Evolutionary conservation across 2,329 filamentous ascomycete species (phyloP).

Genomic region (Cladosporium sp.): DNA sequence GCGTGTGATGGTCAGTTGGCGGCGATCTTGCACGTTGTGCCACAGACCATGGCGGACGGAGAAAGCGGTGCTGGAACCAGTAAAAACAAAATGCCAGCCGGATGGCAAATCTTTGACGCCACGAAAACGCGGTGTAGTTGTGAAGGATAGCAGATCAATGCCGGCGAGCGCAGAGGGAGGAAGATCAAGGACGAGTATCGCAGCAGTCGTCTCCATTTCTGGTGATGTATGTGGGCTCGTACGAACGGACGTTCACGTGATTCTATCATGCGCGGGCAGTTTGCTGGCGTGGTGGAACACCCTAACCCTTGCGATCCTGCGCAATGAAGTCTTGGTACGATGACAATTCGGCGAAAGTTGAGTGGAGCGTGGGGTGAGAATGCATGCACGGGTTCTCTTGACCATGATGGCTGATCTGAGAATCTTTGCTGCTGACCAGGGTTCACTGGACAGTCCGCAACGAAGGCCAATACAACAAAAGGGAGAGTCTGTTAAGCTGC

Average conservation of each 20-base stretch:
- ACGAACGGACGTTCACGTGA: background rate
- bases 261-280: background rate
- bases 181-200: conserved; percentile 41
- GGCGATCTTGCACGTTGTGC: conserved; percentile 38
- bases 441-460: too few species aligned
- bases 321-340: background rate
- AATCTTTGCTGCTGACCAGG: too few species aligned
- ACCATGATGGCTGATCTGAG: background rate
- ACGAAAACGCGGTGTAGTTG: conserved; percentile 56
- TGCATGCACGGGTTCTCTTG: too few species aligned
- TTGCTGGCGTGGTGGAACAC: background rate
- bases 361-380: background rate
- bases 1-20: conserved; percentile 51
- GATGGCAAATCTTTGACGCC: conserved; percentile 56
- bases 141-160: conserved; percentile 58
- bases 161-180: conserved; percentile 48
- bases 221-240: background rate
- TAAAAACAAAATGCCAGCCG: conserved; percentile 61
- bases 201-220: conserved; percentile 17
- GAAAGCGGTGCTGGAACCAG: conserved; percentile 53
- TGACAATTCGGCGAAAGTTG: conserved; percentile 9
- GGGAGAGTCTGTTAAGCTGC: too few species aligned
- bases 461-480: too few species aligned
- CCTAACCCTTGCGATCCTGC: background rate
- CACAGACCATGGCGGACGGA: conserved; percentile 60